Evolutionary conservation across 768 basidiomycete species (phyloP), one percentile per base, ranked within the genome.

Genomic region (Trametes cubensis): DNA sequence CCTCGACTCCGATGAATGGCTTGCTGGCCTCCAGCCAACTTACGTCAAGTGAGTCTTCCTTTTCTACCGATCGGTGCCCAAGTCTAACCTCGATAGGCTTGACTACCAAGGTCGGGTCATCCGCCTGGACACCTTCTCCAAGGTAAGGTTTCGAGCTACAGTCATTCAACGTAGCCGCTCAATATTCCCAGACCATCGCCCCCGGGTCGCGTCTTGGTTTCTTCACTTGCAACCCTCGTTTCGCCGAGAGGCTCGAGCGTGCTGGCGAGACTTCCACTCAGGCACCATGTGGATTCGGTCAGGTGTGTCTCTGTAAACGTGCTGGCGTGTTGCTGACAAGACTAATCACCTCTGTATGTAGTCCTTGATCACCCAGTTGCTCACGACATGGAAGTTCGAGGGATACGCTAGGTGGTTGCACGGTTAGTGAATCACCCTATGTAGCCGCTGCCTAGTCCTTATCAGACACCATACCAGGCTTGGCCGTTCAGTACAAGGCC

Each of bases 51-150:
- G 73, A 42, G 71, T 40, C n/a, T 20, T 8, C 15, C 40, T 23
- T 38, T 3, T 46, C 34, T 25, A 26, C 13, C 15, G 1, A 20
- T 6, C 13, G 0, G 8, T 17, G 14, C 25, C 21, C 30, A 26
- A 8, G 52, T 41, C 8, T 45, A 26, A 49, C 23, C 21, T 55
- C 41, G 30, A 39, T 58, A 85, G 83, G 45, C 76, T 87, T 67
- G 92, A 94, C 71, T 85, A 84, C 63, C 84, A 94, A 72, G 92
- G 92, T 3, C 84, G 92, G 30, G 92, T 95, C 45, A 85, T 95
- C 60, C 87, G 91, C 3, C 75, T 94, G 39, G 93, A 94, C 69
- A 87, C 87, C 0, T 90, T 91, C 71, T 88, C 86, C 40, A 92
- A 91, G 83, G 87, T 83, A 49, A 39, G 63, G 28, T 17, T 25